Conservation (phyloP, 208 protist species). For the Trypanosoma congolense region DNA sequence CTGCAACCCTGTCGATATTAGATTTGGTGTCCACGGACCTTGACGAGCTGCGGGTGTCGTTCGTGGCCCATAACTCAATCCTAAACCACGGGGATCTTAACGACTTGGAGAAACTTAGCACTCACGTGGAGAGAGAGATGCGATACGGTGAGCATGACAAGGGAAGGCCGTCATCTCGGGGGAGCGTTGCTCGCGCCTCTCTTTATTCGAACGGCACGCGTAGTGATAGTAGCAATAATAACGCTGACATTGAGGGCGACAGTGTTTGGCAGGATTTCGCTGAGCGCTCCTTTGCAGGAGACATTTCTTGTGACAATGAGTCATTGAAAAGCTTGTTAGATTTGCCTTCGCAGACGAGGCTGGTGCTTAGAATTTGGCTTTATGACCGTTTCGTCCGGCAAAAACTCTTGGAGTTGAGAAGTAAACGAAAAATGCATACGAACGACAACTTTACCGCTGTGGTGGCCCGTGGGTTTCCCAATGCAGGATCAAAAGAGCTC, state of each 20-base stretch:
- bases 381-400: constrained; percentile 18
- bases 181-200: not conserved
- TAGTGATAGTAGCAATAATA: not conserved
- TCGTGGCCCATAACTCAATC: constrained; percentile 41
- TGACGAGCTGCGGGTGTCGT: constrained; percentile 43
- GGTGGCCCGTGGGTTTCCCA: not conserved
- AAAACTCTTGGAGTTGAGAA: not conserved
- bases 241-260: not conserved
- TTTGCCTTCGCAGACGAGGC: constrained; percentile 4
- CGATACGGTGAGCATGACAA: constrained; percentile 1
- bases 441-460: not conserved
- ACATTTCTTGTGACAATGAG: constrained; percentile 1
- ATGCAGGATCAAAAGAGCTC: not conserved
- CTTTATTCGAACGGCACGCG: not conserved
- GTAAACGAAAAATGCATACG: not conserved
- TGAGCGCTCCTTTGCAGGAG: not conserved
- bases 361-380: not conserved
- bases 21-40: constrained; percentile 55
- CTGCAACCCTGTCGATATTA: constrained; percentile 33
- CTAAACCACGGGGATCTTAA: constrained; percentile 35
- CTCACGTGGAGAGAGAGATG: constrained; percentile 14
- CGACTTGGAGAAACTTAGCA: constrained; percentile 20
- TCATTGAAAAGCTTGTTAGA: not conserved
- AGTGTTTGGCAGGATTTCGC: not conserved
- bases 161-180: not conserved